These are phyloP conservation scores for Samsoniella hepiali DNA, from an alignment of 2,329 filamentous ascomycete species.

Conservation along the genomic window DNA sequence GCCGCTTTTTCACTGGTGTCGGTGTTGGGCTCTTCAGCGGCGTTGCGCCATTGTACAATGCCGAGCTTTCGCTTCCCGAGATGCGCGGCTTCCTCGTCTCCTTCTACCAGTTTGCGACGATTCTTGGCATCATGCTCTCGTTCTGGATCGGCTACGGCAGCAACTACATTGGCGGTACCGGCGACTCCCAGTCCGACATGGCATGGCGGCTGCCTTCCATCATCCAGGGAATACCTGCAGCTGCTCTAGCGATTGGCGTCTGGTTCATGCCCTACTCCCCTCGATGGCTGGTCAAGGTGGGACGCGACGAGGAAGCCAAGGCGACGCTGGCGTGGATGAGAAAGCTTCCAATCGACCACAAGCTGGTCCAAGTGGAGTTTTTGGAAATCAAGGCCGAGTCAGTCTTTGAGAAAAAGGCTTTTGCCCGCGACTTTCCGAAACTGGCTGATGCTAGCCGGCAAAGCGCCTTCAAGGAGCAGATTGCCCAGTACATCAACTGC, in stretches of 20 bases:
- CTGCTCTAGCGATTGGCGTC: constrained; percentile 65
- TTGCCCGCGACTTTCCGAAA: constrained; percentile 56
- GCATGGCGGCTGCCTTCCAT: constrained; percentile 44
- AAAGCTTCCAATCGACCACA: constrained; percentile 57
- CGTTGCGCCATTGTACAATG: constrained; percentile 46
- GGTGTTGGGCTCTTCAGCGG: constrained; percentile 47
- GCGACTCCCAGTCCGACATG: constrained; percentile 40
- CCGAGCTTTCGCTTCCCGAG: constrained; percentile 58
- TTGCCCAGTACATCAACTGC: constrained; percentile 43
- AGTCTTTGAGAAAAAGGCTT: constrained; percentile 69
- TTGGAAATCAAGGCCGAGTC: constrained; percentile 80
- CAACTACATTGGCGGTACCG: constrained; percentile 47
- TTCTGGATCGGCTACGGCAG: constrained; percentile 47
- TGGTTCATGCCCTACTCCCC: constrained; percentile 78
- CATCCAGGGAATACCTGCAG: constrained; percentile 42
- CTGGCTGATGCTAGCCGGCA: constrained; percentile 39
- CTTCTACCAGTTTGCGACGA: constrained; percentile 62
- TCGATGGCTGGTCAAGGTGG: constrained; percentile 70
- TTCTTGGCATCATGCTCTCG: constrained; percentile 52
- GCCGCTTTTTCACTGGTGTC: constrained; percentile 47
- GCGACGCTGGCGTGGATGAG: constrained; percentile 59
- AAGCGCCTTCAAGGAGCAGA: constrained; percentile 41
- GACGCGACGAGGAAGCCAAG: constrained; percentile 63
- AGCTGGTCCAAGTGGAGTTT: constrained; percentile 70
- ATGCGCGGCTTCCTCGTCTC: constrained; percentile 64